Evolutionary conservation across 208 protist genomes (phyloP), one percentile per base, ranked within the genome.

Genomic region (Trypanosoma caninum): DNA sequence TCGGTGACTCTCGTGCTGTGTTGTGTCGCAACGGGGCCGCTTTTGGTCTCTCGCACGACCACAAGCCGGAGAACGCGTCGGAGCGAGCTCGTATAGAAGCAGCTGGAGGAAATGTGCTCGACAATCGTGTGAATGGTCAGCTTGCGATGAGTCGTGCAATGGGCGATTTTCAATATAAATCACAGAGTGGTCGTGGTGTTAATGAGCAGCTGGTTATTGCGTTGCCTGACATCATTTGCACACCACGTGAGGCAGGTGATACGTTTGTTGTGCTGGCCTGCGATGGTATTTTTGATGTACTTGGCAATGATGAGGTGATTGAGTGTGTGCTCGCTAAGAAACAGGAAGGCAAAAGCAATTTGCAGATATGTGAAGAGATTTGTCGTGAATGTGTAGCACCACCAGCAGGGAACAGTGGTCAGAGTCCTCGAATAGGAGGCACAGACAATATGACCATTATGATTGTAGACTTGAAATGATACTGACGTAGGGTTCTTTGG

Each of bases 91-190:
- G 96, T 42, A 97, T 98, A 65, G 56, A 66, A 38, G 79, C 74
- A 7, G 90, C 91, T 11, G 92, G 89, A 30, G 87, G 87, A 22
- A 87, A 78, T 58, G 94, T 98, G 16, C 68, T 87, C 67, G 80
- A 93, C 60, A 94, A 95, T 65, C 89, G 96, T 51, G 94, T 98
- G 14, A 97, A 97, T 68, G 94, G 96, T 2, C 84, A 90, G 62
- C 80, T 98, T 27, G 96, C 94, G 37, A 93, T 98, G 74, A 95
- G 85, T 48, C 84, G 96, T 22, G 93, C 93, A 14, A 85, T 98
- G 71, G 96, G 96, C 23, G 96, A 98, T 72, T 97, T 97, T 56
- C 52, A 53, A 23, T 98, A 97, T 67, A 98, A 98, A 76, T 50
- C 53, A 35, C 72, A 88, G 57, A 53, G 59, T 20, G 64, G 77